Evolutionary conservation across 257 asterid species (phyloP).

Genomic region (Plantago ovata): DNA sequence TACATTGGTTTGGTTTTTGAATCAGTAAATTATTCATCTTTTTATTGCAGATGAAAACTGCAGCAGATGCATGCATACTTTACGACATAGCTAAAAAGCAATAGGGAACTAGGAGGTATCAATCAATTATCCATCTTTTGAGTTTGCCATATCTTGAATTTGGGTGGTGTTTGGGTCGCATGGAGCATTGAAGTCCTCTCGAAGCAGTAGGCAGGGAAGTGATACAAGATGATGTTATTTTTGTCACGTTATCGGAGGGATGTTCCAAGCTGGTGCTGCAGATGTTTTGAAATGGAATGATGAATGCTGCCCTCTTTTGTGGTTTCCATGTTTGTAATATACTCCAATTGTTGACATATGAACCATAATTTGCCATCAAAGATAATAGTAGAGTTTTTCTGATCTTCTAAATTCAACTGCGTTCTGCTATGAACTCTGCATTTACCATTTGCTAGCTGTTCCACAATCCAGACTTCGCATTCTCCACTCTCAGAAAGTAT

Average conservation of each 20-base stretch:
- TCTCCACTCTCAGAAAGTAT: no score
- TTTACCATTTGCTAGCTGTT: no score
- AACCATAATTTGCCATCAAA: not conserved
- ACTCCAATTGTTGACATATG: conserved; percentile 6
- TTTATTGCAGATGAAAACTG: conserved; percentile 78
- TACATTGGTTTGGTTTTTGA: not conserved
- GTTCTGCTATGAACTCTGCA: no score
- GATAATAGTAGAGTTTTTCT: no score
- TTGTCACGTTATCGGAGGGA: not conserved
- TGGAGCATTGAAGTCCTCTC: no score
- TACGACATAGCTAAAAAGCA: conserved; percentile 70
- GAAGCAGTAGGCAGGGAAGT: no score
- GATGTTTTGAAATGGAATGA: conserved; percentile 5
- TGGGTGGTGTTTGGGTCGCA: conserved; percentile 3
- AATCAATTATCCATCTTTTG: not conserved
- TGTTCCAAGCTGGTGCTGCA: conserved; percentile 1
- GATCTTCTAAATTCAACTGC: no score
- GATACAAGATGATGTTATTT: not conserved
- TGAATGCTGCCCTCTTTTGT: conserved; percentile 1
- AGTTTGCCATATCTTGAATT: conserved; percentile 14
- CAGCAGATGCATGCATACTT: conserved; percentile 84
- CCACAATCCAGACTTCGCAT: no score
- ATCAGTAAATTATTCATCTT: conserved; percentile 18
- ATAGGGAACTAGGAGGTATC: conserved; percentile 32
- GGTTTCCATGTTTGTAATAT: conserved; percentile 2